These are phyloP conservation scores for Haplographium delicatum DNA, from an alignment of 495 filamentous ascomycete species.

Conservation along the genomic window DNA sequence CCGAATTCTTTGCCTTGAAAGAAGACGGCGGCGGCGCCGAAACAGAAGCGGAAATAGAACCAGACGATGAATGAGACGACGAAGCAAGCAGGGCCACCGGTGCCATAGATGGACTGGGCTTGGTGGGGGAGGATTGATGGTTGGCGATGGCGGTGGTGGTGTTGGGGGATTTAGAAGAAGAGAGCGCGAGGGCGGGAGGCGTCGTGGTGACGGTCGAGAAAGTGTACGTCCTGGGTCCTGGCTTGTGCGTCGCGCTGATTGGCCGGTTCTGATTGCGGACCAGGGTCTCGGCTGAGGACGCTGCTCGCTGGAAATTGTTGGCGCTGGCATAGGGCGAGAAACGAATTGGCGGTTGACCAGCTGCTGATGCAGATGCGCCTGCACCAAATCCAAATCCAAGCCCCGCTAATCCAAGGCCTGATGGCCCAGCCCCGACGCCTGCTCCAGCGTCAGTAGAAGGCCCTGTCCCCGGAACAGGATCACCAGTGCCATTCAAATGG, in stretches of 20 bases:
- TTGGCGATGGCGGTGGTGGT: background rate
- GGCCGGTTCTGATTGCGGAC: constrained; percentile 8
- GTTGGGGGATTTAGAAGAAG: constrained; percentile 9
- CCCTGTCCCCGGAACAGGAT: too few relatives aligned
- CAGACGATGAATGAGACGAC: constrained; percentile 3
- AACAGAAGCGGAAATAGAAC: constrained; percentile 1
- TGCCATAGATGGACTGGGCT: constrained; percentile 15
- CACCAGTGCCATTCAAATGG: too few relatives aligned
- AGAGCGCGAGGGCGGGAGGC: constrained; percentile 4
- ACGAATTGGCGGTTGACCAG: constrained; percentile 12
- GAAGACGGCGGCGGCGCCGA: background rate
- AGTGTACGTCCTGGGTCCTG: constrained; percentile 19
- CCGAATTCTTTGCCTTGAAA: constrained; percentile 1
- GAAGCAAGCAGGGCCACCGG: constrained; percentile 8
- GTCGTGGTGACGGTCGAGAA: constrained; percentile 15
- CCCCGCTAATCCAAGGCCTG: background rate
- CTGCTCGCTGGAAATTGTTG: constrained; percentile 7
- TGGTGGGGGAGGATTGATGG: constrained; percentile 3
- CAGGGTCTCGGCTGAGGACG: constrained; percentile 16
- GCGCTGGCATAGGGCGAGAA: constrained; percentile 22
- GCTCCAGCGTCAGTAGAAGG: too few relatives aligned
- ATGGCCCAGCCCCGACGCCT: background rate
- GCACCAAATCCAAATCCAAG: background rate
- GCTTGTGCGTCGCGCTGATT: constrained; percentile 11
- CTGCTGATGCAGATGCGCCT: background rate